phyloP scores from a whole-genome alignment of 2,329 filamentous ascomycete genomes.

The Ophiognomonia clavigignenti-juglandacearum region DNA sequence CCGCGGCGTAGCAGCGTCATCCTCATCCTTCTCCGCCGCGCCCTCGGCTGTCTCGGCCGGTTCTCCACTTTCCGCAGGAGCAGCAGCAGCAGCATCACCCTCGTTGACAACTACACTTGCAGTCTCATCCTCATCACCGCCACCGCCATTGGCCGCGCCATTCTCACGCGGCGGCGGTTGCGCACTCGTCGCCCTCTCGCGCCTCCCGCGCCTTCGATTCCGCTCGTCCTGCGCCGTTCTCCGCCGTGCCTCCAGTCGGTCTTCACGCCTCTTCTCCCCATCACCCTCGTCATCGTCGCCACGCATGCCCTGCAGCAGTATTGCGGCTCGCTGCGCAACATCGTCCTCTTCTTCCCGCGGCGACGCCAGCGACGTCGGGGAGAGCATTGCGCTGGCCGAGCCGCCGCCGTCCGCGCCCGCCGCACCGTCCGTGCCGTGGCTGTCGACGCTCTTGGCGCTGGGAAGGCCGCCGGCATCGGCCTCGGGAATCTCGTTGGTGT shows the following conservation, averaged over 20 bases:
- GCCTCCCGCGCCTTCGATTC: conserved; percentile 58
- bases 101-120: not conserved
- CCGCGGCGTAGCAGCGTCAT: conserved; percentile 10
- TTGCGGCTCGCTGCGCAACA: conserved; percentile 78
- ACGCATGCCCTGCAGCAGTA: conserved; percentile 78
- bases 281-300: conserved; percentile 54
- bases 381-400: conserved; percentile 30
- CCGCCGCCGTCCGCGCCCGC: conserved; percentile 45
- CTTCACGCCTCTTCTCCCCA: conserved; percentile 40
- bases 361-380: conserved; percentile 28
- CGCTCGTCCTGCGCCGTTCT: conserved; percentile 79
- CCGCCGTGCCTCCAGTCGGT: conserved; percentile 47
- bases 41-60: conserved; percentile 1
- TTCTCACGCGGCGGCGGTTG: conserved; percentile 25
- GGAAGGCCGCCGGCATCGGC: conserved; percentile 37
- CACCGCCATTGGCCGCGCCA: conserved; percentile 33
- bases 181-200: conserved; percentile 50
- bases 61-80: not conserved
- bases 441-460: conserved; percentile 25
- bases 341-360: conserved; percentile 56
- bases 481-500: conserved; percentile 59
- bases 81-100: not conserved
- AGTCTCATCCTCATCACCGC: conserved; percentile 2
- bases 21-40: not conserved
- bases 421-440: conserved; percentile 41